Evolutionary conservation across 176 grass and related monocot species (phyloP).

Genomic region (Chloris gayana): DNA sequence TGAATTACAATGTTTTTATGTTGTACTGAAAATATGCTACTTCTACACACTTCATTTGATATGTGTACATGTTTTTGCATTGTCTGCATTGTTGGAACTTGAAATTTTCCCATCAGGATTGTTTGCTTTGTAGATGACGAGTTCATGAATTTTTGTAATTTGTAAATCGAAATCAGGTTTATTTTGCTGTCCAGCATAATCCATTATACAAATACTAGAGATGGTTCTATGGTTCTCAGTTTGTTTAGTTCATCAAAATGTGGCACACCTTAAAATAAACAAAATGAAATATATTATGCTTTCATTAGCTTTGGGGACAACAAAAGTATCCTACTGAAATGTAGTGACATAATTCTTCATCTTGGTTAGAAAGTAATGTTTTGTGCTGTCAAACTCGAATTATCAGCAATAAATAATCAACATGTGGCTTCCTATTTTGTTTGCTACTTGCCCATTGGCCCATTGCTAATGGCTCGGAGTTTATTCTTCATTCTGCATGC

Average conservation of each 20-base stretch:
- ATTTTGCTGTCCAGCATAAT: neutral
- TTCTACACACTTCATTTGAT: neutral
- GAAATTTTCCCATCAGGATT: neutral
- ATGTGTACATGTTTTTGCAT: conserved; percentile 3
- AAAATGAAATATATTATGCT: neutral
- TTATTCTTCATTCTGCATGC: neutral
- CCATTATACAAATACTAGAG: neutral
- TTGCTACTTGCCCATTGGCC: too few relatives aligned
- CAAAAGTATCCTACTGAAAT: conserved; percentile 10
- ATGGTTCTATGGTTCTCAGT: neutral
- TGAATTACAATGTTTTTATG: neutral
- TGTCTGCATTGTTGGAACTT: neutral
- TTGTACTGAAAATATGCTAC: neutral
- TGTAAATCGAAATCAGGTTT: neutral
- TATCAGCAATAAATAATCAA: neutral
- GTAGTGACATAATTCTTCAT: conserved; percentile 4
- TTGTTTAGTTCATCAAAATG: neutral
- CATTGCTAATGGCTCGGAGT: neutral
- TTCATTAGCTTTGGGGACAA: neutral
- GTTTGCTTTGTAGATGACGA: neutral
- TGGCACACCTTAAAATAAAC: neutral
- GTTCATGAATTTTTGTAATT: neutral
- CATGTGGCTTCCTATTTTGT: neutral
- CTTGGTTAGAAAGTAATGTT: neutral
- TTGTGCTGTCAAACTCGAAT: neutral